Percentiles rank a stretch among this genome's conserved stretches.
Conservation (phyloP, 2,329 filamentous ascomycete species). For the Aquanectria penicillioides region DNA sequence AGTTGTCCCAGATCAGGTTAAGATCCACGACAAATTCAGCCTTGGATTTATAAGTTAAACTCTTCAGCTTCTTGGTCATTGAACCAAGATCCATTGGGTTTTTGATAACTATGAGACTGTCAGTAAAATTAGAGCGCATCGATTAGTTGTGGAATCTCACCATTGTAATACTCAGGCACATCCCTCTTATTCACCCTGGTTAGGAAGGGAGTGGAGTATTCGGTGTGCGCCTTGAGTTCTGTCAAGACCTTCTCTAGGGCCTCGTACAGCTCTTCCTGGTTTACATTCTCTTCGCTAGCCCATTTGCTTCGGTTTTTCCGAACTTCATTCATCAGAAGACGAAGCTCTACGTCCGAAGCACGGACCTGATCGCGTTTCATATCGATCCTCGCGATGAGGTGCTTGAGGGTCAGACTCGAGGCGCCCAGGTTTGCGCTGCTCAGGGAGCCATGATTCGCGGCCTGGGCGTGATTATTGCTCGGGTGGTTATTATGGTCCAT, state of each 20-base stretch:
- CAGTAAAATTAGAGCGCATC: conserved; percentile 24
- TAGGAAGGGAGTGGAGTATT: conserved; percentile 96
- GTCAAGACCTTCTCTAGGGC: conserved; percentile 96
- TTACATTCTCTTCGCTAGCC: conserved; percentile 97
- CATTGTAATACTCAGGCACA: conserved; percentile 91
- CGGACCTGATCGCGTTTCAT: conserved; percentile 89
- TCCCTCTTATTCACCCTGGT: conserved; percentile 96
- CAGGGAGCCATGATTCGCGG: conserved; percentile 83
- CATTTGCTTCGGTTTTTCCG: conserved; percentile 98
- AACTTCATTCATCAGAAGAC: conserved; percentile 95
- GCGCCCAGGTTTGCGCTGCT: conserved; percentile 95
- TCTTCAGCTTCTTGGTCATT: conserved; percentile 98
- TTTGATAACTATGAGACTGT: conserved; percentile 76
- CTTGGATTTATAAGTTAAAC: conserved; percentile 84
- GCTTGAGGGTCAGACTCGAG: conserved; percentile 94
- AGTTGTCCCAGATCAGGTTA: conserved; percentile 97
- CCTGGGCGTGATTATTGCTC: conserved; percentile 59
- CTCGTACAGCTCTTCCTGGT: conserved; percentile 97
- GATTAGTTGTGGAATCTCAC: conserved; percentile 62
- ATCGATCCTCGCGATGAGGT: conserved; percentile 95
- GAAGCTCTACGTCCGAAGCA: conserved; percentile 91
- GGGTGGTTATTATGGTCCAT: conserved; percentile 76
- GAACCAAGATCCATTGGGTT: conserved; percentile 97
- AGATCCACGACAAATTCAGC: conserved; percentile 93
- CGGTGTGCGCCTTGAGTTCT: conserved; percentile 95